Conservation (phyloP, 1,139 yeast genomes). For the Hemisphaericaspora lyxosophila region DNA sequence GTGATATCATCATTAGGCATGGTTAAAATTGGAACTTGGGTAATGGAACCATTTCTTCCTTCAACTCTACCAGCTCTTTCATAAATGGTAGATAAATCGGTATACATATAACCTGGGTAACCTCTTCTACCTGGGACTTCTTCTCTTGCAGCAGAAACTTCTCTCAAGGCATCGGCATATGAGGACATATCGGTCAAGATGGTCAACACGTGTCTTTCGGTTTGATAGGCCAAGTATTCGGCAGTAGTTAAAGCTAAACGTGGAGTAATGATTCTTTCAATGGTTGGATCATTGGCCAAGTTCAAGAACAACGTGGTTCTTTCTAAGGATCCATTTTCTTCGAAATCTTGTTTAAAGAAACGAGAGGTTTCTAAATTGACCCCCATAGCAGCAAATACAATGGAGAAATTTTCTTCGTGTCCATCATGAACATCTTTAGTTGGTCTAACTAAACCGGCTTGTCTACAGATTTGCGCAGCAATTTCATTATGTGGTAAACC, state of each 20-base stretch:
- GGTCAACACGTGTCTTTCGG: slow-evolving; percentile 98
- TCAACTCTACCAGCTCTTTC: slow-evolving; percentile 99
- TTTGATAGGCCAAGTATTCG: slow-evolving; percentile 96
- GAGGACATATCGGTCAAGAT: slow-evolving; percentile 99
- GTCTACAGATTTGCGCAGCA: slow-evolving; percentile 99
- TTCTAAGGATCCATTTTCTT: slow-evolving; percentile 97
- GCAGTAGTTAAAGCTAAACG: slow-evolving; percentile 99
- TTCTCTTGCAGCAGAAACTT: slow-evolving; percentile 99
- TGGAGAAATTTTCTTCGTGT: slow-evolving; percentile 98
- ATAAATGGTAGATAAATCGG: slow-evolving; percentile 97
- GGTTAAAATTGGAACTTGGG: slow-evolving; percentile 97
- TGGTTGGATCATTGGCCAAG: slow-evolving; percentile 98
- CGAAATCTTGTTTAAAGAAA: slow-evolving; percentile 93
- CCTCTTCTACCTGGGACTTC: slow-evolving; percentile 99
- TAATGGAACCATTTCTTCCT: slow-evolving; percentile 98
- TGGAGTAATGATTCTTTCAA: slow-evolving; percentile 98
- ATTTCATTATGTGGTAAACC: slow-evolving; percentile 99
- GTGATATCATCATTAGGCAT: slow-evolving; percentile 99
- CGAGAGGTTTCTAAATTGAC: slow-evolving; percentile 51
- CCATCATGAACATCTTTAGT: slow-evolving; percentile 99
- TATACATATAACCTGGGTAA: slow-evolving; percentile 99
- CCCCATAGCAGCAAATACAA: slow-evolving; percentile 91
- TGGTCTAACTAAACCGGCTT: slow-evolving; percentile 98
- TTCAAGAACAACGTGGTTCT: slow-evolving; percentile 95
- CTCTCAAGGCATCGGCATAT: slow-evolving; percentile 98